These are phyloP conservation scores for Phaseolus lunatus DNA, from an alignment of 306 rosid genomes.

Conservation along the genomic window DNA sequence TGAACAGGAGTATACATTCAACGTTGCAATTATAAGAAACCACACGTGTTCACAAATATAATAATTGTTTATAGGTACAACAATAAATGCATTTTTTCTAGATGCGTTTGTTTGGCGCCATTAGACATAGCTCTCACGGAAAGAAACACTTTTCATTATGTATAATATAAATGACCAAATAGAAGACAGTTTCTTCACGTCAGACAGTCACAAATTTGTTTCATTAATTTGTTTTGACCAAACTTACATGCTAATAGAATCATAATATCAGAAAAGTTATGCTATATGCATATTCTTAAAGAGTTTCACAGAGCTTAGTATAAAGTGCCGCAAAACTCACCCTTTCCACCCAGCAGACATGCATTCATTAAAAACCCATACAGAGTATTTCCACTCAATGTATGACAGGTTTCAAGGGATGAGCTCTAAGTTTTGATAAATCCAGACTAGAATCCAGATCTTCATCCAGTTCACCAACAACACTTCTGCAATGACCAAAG, in stretches of 20 bases:
- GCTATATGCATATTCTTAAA: slow-evolving; percentile 14
- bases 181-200: slow-evolving; percentile 13
- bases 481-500: slow-evolving; percentile 73
- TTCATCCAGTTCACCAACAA: slow-evolving; percentile 94
- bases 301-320: background rate
- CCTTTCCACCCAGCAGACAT: slow-evolving; percentile 18
- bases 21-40: background rate
- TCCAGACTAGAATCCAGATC: slow-evolving; percentile 86
- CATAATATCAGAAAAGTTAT: slow-evolving; percentile 4
- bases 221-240: slow-evolving; percentile 21
- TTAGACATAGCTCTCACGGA: background rate
- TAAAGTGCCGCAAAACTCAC: slow-evolving; percentile 18
- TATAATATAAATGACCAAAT: background rate
- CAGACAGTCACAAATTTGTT: slow-evolving; percentile 12
- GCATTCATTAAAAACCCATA: slow-evolving; percentile 4
- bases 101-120: background rate
- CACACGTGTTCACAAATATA: background rate
- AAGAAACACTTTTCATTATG: background rate
- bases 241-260: slow-evolving; percentile 25
- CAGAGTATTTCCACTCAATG: slow-evolving; percentile 60
- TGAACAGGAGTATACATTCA: background rate
- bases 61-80: background rate
- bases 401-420: slow-evolving; percentile 87
- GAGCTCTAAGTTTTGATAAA: slow-evolving; percentile 85
- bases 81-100: background rate